phyloP scores from a whole-genome alignment of 129 eudicot species.

The Escallonia rubra region DNA sequence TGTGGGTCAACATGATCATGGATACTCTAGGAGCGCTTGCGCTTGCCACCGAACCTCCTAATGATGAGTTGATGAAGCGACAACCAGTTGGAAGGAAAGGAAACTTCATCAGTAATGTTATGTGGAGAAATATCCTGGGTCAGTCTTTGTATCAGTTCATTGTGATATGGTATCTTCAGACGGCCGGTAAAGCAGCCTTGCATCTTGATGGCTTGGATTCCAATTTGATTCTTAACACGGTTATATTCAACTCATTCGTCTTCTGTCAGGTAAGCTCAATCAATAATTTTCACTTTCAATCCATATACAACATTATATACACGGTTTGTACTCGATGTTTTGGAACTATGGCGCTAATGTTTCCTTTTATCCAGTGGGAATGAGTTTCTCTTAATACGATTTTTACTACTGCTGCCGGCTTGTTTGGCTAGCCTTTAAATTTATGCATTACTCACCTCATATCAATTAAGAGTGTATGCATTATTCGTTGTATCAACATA shows the following conservation, averaged over 20 bases:
- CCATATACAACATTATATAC: background rate
- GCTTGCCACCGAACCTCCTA: conserved; percentile 93
- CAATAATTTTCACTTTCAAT: background rate
- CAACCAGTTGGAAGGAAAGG: conserved; percentile 91
- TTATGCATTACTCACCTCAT: too few species aligned
- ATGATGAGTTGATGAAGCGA: conserved; percentile 81
- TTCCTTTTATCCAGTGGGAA: too few species aligned
- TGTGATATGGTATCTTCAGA: conserved; percentile 81
- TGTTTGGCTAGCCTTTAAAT: too few species aligned
- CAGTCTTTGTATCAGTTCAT: conserved; percentile 79
- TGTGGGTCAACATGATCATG: conserved; percentile 99
- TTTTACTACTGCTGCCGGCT: too few species aligned
- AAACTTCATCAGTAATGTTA: conserved; percentile 79
- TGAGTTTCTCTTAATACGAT: too few species aligned
- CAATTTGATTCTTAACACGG: conserved; percentile 70
- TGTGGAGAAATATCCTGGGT: conserved; percentile 96
- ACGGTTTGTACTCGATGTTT: background rate
- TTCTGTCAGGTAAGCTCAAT: conserved; percentile 69
- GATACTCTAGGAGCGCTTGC: conserved; percentile 98
- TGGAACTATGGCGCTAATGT: too few species aligned
- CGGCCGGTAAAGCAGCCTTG: conserved; percentile 54
- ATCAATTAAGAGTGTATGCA: too few species aligned
- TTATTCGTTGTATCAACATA: too few species aligned
- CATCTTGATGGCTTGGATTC: conserved; percentile 52
- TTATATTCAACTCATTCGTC: conserved; percentile 87